A percentile compares a stretch with the other conserved stretches of the same genome.
These are phyloP conservation scores for Dysphania ambrosioides DNA, from an alignment of 148 eudicot genomes.

Conservation along the genomic window DNA sequence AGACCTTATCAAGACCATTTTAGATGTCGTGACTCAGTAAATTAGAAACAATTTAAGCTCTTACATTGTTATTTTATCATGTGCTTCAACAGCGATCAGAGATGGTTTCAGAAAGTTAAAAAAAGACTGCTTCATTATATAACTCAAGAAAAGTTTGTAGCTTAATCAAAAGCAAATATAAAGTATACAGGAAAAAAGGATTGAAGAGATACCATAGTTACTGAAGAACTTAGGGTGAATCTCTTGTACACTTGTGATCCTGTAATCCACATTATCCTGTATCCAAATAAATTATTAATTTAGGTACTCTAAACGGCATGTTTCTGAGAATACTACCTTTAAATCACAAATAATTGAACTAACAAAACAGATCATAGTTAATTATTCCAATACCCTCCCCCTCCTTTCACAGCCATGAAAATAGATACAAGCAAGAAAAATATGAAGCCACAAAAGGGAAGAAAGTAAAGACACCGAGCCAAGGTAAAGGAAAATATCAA, in stretches of 20 bases:
- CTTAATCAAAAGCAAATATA: neutral
- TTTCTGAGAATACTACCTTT: neutral
- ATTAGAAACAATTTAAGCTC: neutral
- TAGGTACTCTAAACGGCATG: neutral
- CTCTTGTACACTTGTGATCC: constrained; percentile 83
- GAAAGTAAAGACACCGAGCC: neutral
- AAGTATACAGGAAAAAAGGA: neutral
- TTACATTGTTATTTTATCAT: neutral
- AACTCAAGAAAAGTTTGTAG: neutral
- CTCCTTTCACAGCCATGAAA: too few relatives aligned
- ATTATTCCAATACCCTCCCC: neutral
- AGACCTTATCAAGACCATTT: neutral
- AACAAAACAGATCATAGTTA: neutral
- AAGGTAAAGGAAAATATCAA: too few relatives aligned
- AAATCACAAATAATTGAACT: neutral
- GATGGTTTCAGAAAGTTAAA: neutral
- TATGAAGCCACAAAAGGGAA: too few relatives aligned
- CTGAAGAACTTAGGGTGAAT: constrained; percentile 67
- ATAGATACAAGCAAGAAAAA: too few relatives aligned
- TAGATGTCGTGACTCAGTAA: neutral
- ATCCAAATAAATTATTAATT: constrained; percentile 12
- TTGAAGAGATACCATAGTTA: constrained; percentile 51
- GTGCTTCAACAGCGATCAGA: neutral
- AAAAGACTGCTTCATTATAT: neutral
- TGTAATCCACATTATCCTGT: constrained; percentile 87